These are phyloP conservation scores for Aspergillus flavus DNA, from an alignment of 2,329 filamentous ascomycete genomes.

Conservation along the genomic window DNA sequence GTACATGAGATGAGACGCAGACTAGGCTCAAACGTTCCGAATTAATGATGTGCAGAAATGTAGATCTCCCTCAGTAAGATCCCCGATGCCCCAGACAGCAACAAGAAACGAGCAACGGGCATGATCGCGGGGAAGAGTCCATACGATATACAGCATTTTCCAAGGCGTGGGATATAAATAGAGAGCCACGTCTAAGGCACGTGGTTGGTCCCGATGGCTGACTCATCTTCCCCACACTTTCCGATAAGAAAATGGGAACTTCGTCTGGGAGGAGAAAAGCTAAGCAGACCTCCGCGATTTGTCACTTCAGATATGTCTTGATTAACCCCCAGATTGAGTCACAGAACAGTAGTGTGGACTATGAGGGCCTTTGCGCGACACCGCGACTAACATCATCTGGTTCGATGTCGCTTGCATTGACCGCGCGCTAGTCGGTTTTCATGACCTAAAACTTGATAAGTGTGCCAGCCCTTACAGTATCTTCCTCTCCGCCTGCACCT, in stretches of 20 bases:
- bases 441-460: background rate
- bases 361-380: conserved; percentile 7
- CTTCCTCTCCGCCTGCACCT: conserved; percentile 1
- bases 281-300: background rate
- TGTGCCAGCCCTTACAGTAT: background rate
- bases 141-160: background rate
- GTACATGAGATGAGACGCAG: conserved; percentile 5
- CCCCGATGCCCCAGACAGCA: background rate
- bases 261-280: background rate
- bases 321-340: background rate
- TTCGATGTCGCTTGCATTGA: conserved; percentile 11
- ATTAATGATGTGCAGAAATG: conserved; percentile 1
- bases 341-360: background rate
- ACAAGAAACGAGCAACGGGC: background rate
- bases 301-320: background rate
- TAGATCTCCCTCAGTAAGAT: conserved; percentile 3
- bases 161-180: conserved; percentile 17
- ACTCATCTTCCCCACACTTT: conserved; percentile 21
- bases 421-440: conserved; percentile 8
- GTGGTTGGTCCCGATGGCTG: conserved; percentile 19
- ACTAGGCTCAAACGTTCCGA: conserved; percentile 1
- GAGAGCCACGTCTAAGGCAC: conserved; percentile 8
- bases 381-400: background rate
- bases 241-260: conserved; percentile 12
- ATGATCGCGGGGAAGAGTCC: conserved; percentile 7